Evolutionary conservation across 306 rosid genomes (phyloP), one percentile per base, ranked within the genome.

Genomic region (Dryas drummondii): DNA sequence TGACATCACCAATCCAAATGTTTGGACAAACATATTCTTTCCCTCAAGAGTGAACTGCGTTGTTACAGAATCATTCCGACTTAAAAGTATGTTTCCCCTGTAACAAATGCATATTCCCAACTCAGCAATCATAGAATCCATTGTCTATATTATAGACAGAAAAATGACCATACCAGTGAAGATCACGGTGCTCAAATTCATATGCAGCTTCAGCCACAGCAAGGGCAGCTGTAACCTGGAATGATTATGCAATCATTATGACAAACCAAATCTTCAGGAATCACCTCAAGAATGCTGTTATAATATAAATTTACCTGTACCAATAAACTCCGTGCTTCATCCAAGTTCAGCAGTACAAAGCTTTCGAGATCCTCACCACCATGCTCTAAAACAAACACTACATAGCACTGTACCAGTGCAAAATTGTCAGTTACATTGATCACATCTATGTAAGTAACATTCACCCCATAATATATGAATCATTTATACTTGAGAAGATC

Each of bases 161-260:
- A 69, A 47, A 73, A 81, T 46, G 32, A 70, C 77, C 58, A 70
- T 68, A 94, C 99, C 99, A 92, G 80, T 94, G 99, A 79, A 92
- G 97, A 87, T 94, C 99, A 26, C 98, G 93, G 81, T 92, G 99
- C 86, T 94, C 97, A 76, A 94, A 94, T 81, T 94, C 97, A 76
- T 79, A 90, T 3, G 92, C 97, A 81, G 96, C 96, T 84, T 94
- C 99, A 19, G 97, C 97, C 84, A 92, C 97, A 51, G 99, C 97
- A 72, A 92, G 88, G 68, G 88, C 93, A 51, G 92, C 88, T 15
- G 93, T 81, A 76, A 89, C 99, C 97, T 94, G 88, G 46, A 85
- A 75, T 78, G 27, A 53, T 17, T 81, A 68, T 65, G 40, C 13
- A 74, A 51, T 69, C 49, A 66, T 44, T 68, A 16, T 22, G 17